A percentile compares a stretch with the other conserved stretches of the same genome.
Conservation (phyloP, 345 rosid genomes). For the Eucalyptus melliodora region DNA sequence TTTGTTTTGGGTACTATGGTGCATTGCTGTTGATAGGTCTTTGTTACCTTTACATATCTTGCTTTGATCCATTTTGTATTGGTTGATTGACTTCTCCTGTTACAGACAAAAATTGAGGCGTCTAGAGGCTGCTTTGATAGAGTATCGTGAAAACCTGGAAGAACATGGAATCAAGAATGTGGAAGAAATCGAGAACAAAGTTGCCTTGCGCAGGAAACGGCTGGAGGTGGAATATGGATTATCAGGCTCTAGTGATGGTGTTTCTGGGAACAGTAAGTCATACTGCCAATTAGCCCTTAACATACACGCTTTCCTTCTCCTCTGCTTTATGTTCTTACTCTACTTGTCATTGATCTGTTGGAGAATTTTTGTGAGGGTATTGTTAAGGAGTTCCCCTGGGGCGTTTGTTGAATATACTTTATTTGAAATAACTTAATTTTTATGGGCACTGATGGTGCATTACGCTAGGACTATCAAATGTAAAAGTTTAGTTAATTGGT, state of each 20-base stretch:
- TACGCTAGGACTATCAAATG: neutral
- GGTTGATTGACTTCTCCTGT: neutral
- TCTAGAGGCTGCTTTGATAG: conserved; percentile 86
- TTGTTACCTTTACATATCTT: neutral
- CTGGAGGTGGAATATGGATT: conserved; percentile 75
- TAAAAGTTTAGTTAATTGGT: neutral
- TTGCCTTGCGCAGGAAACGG: conserved; percentile 58
- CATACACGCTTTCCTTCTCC: neutral
- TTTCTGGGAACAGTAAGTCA: conserved; percentile 45
- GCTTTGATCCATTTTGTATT: neutral
- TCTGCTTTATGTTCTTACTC: neutral
- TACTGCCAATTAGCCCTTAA: neutral
- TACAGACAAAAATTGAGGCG: conserved; percentile 85
- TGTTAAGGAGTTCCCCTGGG: neutral
- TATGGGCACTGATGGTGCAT: neutral
- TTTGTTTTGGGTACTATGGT: neutral
- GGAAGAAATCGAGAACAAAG: conserved; percentile 90
- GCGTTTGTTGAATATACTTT: neutral
- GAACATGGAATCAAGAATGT: conserved; percentile 68
- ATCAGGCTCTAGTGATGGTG: conserved; percentile 20
- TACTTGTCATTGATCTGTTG: neutral
- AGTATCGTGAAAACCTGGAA: conserved; percentile 91
- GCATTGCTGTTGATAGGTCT: neutral
- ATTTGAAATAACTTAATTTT: neutral
- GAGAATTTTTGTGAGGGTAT: neutral